These are phyloP conservation scores for Verticillium dahliae DNA, from an alignment of 2,329 filamentous ascomycete genomes.

Conservation along the genomic window DNA sequence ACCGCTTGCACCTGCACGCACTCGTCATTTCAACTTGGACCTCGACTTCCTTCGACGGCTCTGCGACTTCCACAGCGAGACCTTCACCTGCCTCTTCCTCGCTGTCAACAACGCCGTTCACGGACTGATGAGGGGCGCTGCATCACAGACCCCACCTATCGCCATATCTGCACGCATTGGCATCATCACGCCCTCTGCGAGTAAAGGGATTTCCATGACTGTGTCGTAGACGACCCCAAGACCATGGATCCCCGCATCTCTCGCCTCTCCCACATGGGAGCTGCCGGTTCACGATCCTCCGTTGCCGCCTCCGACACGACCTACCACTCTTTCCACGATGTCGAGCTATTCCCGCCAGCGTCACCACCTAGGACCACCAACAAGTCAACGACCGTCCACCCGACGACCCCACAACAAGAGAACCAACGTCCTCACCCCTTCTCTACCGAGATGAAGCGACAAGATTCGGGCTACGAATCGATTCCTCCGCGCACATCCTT, in stretches of 20 bases:
- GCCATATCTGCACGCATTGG: not conserved
- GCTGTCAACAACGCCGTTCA: not conserved
- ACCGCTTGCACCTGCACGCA: not conserved
- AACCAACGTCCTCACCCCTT: conserved; percentile 16
- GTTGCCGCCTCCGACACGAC: conserved; percentile 40
- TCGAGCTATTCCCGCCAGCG: conserved; percentile 37
- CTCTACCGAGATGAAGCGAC: conserved; percentile 40
- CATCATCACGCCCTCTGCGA: not conserved
- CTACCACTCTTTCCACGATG: conserved; percentile 48
- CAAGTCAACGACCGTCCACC: conserved; percentile 10
- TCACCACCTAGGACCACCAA: conserved; percentile 15
- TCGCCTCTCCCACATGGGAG: conserved; percentile 10
- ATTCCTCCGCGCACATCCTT: conserved; percentile 32
- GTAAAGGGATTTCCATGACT: not conserved
- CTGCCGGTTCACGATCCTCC: conserved; percentile 30
- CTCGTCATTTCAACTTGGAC: too few relatives aligned
- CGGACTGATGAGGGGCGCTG: not conserved
- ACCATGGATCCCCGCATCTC: conserved; percentile 5
- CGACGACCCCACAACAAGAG: conserved; percentile 9
- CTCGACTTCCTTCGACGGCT: not conserved
- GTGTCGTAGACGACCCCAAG: not conserved
- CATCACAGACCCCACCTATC: not conserved
- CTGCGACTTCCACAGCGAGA: not conserved
- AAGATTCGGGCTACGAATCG: conserved; percentile 55
- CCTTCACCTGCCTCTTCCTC: not conserved